phyloP scores from a whole-genome alignment of 108 stramenopile species.

The Conticribra weissflogii region DNA sequence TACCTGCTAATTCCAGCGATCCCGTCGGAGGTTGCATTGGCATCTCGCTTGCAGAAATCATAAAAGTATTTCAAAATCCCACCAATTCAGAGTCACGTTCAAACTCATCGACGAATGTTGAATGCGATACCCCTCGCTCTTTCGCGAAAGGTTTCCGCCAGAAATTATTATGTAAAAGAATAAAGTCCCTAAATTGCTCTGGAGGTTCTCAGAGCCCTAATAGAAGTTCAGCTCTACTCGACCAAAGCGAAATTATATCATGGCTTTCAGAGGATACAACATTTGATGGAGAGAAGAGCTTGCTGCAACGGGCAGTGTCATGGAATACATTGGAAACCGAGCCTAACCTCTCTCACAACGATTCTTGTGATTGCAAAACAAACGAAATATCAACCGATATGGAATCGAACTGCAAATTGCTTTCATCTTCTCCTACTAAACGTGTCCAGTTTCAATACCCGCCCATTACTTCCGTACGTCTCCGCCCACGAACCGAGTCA shows the following conservation, averaged over 20 bases:
- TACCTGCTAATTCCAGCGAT: background rate
- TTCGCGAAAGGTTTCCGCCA: background rate
- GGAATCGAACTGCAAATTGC: background rate
- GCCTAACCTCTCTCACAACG: background rate
- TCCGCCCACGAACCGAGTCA: slow-evolving; percentile 65
- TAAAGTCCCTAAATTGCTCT: background rate
- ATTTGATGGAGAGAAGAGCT: slow-evolving; percentile 18
- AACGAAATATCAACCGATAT: background rate
- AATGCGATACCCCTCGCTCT: background rate
- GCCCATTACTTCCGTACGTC: slow-evolving; percentile 68
- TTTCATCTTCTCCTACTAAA: slow-evolving; percentile 3
- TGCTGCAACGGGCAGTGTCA: slow-evolving; percentile 19
- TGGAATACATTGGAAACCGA: slow-evolving; percentile 30
- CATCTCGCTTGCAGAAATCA: slow-evolving; percentile 25
- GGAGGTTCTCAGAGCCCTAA: background rate
- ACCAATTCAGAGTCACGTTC: background rate
- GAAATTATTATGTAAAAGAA: background rate
- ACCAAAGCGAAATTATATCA: slow-evolving; percentile 3
- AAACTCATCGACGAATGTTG: no score
- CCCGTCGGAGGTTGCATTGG: slow-evolving; percentile 17
- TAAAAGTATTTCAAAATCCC: slow-evolving; percentile 5
- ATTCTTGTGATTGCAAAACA: background rate
- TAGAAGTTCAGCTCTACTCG: background rate
- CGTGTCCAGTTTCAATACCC: slow-evolving; percentile 81
- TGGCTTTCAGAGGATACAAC: background rate